Evolutionary conservation across 2,329 filamentous ascomycete genomes (phyloP).

Genomic region (Fusarium avenaceum): DNA sequence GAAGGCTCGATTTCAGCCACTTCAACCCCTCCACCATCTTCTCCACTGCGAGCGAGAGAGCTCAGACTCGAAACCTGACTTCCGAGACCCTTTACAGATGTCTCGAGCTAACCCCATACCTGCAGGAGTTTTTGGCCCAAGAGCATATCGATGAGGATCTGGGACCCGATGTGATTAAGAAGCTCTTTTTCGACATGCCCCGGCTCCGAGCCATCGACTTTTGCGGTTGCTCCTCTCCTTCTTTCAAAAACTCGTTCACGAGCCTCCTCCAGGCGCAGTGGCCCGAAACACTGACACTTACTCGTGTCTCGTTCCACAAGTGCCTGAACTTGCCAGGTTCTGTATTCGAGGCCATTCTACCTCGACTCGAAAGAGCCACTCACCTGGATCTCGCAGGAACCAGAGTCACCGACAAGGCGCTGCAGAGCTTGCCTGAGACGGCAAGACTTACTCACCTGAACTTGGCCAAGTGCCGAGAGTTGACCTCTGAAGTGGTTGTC

Average conservation of each 20-base stretch:
- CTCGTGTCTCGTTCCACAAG: slow-evolving; percentile 81
- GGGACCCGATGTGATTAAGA: slow-evolving; percentile 74
- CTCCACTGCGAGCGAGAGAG: slow-evolving; percentile 79
- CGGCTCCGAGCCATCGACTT: slow-evolving; percentile 79
- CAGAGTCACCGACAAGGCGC: slow-evolving; percentile 77
- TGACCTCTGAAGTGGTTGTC: slow-evolving; percentile 76
- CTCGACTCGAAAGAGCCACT: slow-evolving; percentile 77
- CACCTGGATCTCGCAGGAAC: slow-evolving; percentile 86
- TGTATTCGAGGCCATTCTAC: slow-evolving; percentile 77
- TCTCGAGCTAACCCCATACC: slow-evolving; percentile 77
- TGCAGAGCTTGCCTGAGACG: slow-evolving; percentile 77
- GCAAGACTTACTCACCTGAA: slow-evolving; percentile 83
- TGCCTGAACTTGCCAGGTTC: slow-evolving; percentile 77
- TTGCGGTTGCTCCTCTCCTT: slow-evolving; percentile 77
- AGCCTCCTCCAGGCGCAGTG: slow-evolving; percentile 66
- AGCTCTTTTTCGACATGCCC: slow-evolving; percentile 77
- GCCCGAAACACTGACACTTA: slow-evolving; percentile 70
- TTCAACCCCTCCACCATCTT: slow-evolving; percentile 86
- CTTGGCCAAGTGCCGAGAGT: slow-evolving; percentile 78
- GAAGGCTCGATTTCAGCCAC: slow-evolving; percentile 86
- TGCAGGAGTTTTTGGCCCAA: slow-evolving; percentile 83
- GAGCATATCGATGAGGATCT: slow-evolving; percentile 86
- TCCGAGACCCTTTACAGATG: slow-evolving; percentile 79
- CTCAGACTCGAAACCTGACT: slow-evolving; percentile 81
- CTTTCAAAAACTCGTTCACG: slow-evolving; percentile 76